Evolutionary conservation across 2,329 filamentous ascomycete species (phyloP), one percentile per base, ranked within the genome.

Genomic region (Cyphellophora attinorum): DNA sequence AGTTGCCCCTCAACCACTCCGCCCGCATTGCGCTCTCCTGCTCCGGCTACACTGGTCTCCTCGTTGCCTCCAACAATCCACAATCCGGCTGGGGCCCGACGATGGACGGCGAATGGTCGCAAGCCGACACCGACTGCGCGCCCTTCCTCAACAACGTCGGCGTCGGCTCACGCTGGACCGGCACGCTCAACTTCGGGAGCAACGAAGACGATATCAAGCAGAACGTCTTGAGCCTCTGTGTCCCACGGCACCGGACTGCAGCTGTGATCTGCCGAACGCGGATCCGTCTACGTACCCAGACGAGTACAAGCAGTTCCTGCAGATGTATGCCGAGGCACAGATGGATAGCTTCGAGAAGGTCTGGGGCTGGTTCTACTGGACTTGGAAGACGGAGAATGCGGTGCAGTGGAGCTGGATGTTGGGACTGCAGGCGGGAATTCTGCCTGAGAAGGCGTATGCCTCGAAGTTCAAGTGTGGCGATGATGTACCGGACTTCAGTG

Each of bases 331-430:
- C 5, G 81, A 94, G 60, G 91, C 88, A 35, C 91, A 98, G 64
- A 98, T 98, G 85, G 71, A 80, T 49, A 84, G 79, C 39, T 98
- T 96, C 53, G 89, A 96, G 59, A 78, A 80, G 44, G 85, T 84
- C 5, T 91, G 83, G 80, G 91, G 91, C 31, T 98, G 91, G 91
- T 95, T 93, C 64, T 98, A 98, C 62, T 98, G 91, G 91, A 96
- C 88, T 19, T 93, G 91, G 89, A 76, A 86, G 61, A 94, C 89
- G 18, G 89, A 96, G 65, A 70, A 62, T 45, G 79, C 82, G 31
- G 68, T 78, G 40, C 85, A 95, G 62, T 98, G 91, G 91, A 94
- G 86, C 56, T 94, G 91, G 65, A 78, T 88, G 59, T 68, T 77
- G 44, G 88, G 85, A 0, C 65, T 88, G 43, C 71, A 71, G 34